A percentile compares a stretch with the other conserved stretches of the same genome.
phyloP scores from a whole-genome alignment of 2,329 filamentous ascomycete genomes.

The Penicillium sp. region DNA sequence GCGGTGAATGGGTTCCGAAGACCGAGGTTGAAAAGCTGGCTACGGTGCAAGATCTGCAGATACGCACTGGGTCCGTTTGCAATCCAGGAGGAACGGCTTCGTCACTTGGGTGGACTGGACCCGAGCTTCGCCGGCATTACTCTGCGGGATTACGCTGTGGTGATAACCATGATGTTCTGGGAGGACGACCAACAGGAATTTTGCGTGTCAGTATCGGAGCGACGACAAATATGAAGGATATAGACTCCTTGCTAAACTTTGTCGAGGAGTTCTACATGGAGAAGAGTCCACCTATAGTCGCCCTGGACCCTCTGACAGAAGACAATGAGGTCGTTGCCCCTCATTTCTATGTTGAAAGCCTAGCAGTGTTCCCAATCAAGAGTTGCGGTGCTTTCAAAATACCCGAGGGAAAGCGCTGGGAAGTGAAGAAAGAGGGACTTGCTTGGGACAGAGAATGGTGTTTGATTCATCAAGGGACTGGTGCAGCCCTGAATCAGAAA shows the following conservation, averaged over 20 bases:
- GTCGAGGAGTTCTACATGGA: conserved; percentile 65
- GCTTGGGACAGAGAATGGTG: conserved; percentile 98
- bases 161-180: conserved; percentile 74
- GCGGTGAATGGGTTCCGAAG: conserved; percentile 73
- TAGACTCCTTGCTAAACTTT: conserved; percentile 69
- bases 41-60: conserved; percentile 71
- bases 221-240: conserved; percentile 78
- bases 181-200: conserved; percentile 82
- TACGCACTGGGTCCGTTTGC: conserved; percentile 85
- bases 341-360: conserved; percentile 56
- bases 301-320: conserved; percentile 14
- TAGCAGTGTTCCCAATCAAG: conserved; percentile 87
- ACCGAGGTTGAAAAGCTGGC: conserved; percentile 86
- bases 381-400: conserved; percentile 80
- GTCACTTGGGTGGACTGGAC: conserved; percentile 68
- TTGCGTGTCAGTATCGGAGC: conserved; percentile 83
- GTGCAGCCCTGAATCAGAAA: conserved; percentile 84
- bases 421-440: conserved; percentile 75
- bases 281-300: conserved; percentile 19
- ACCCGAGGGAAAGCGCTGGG: conserved; percentile 64
- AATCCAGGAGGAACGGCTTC: conserved; percentile 83
- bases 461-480: conserved; percentile 80
- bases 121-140: conserved; percentile 83
- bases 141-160: conserved; percentile 82
- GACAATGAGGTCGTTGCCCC: conserved; percentile 13